Evolutionary conservation across 2,329 filamentous ascomycete genomes (phyloP).

Genomic region (Fusarium humuli): DNA sequence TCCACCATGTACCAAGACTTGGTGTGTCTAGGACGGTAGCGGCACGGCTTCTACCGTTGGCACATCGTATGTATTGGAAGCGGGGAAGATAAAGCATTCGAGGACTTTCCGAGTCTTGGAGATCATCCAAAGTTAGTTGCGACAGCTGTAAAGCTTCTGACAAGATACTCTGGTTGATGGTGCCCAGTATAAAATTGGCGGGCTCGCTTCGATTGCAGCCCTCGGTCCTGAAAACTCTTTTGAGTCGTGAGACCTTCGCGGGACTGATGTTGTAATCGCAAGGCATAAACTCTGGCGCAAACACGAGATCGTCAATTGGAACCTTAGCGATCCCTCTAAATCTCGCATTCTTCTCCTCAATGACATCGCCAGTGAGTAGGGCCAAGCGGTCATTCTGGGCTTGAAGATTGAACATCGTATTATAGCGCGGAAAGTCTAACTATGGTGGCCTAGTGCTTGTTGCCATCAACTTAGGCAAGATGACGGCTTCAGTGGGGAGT

Average conservation of each 20-base stretch:
- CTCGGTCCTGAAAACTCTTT: constrained; percentile 13
- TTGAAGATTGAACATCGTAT: neutral
- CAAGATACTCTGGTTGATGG: neutral
- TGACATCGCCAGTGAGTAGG: neutral
- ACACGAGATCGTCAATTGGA: neutral
- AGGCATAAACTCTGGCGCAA: constrained; percentile 1
- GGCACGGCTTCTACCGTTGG: constrained; percentile 3
- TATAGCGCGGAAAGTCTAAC: neutral
- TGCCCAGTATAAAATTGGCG: constrained; percentile 4
- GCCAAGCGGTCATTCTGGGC: neutral
- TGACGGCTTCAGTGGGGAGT: neutral
- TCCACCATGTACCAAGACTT: constrained; percentile 5
- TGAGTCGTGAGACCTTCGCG: constrained; percentile 6
- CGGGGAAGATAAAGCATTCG: constrained; percentile 6
- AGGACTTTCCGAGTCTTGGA: neutral
- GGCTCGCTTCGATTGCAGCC: neutral
- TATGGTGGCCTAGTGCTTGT: too few species aligned
- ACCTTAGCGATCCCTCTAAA: constrained; percentile 2
- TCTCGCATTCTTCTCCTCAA: neutral
- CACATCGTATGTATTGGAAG: neutral
- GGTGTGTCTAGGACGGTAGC: constrained; percentile 2
- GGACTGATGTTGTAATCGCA: constrained; percentile 3
- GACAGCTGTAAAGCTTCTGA: neutral
- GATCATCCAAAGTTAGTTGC: neutral
- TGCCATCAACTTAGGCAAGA: neutral